Base-by-base conservation (phyloP, 2,329 filamentous ascomycete species). In the Fusarium cyanostomum region DNA sequence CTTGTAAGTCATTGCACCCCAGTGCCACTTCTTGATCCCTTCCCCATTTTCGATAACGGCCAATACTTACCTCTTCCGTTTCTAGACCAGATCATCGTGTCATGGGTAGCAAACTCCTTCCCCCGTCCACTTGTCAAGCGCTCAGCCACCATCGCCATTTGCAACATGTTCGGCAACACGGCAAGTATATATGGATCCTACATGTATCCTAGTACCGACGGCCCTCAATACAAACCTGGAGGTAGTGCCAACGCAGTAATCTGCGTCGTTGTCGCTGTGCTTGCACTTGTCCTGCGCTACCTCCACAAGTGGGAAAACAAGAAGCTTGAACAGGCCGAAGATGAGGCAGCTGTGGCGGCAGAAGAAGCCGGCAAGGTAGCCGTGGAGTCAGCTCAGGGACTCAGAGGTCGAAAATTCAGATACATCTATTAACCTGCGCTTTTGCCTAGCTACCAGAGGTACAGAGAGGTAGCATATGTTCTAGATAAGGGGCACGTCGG, bases 41-140 rank as follows among this genome's bases (percentile, higher is more conserved):
- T 5, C 2, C 1, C 7, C 13, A 18, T 5, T 16, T 7, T 21
- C 4, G 6, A 21, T 21, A 21, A 21, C 21, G 21, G 21, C 12
- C 8, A 3, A 18, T 7, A 30, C 18, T 33, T 4, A 27, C 8
- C 9, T 2, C 44, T 38, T 30, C 21, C n/a, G 5, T 26, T 31
- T 24, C 7, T 52, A 77, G 75, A 82, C 35, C 80, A 82, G 62
- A 83, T 84, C 58, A 84, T 92, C 21, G 89, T 92, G 41, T 86
- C 89, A 0, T 85, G 84, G 67, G 87, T 92, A 30, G 86, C 86
- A 4, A 90, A 91, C 62, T 88, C 90, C 8, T 83, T 92, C 31
- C 89, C 89, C 0, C 90, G 89, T 73, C 88, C 90, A 2, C 74
- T 89, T 3, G 89, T 87, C 3, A 86, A 89, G 43, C 83, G 89